Evolutionary conservation across 2,329 filamentous ascomycete species (phyloP).

Genomic region (Aspergillus neoniger): DNA sequence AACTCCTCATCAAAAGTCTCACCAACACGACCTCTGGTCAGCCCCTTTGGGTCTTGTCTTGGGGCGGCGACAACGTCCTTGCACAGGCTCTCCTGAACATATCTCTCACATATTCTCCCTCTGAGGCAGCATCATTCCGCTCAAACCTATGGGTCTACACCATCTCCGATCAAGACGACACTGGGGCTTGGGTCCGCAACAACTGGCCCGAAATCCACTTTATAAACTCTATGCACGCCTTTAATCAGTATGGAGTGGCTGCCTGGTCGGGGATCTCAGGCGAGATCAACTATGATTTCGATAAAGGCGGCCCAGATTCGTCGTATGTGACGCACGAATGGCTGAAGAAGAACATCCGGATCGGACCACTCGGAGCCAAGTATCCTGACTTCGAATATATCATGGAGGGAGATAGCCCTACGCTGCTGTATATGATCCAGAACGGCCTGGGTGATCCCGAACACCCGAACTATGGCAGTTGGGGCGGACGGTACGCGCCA

Average conservation of each 20-base stretch:
- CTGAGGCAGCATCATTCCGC: constrained; percentile 40
- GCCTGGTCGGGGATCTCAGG: constrained; percentile 60
- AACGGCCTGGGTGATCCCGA: constrained; percentile 45
- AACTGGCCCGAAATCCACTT: constrained; percentile 59
- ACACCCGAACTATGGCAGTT: constrained; percentile 44
- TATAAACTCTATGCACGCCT: constrained; percentile 58
- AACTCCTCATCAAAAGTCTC: constrained; percentile 48
- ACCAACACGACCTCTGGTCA: constrained; percentile 35
- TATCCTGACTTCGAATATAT: constrained; percentile 55
- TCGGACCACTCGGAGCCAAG: constrained; percentile 49
- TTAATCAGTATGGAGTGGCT: constrained; percentile 57
- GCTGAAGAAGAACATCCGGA: constrained; percentile 57
- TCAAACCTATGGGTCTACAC: constrained; percentile 54
- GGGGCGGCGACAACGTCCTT: constrained; percentile 58
- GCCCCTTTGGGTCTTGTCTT: constrained; percentile 55
- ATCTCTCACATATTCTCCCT: constrained; percentile 14
- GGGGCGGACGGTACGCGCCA: constrained; percentile 45
- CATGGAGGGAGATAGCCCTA: constrained; percentile 54
- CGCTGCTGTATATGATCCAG: constrained; percentile 45
- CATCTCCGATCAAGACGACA: constrained; percentile 63
- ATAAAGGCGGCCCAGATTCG: constrained; percentile 52
- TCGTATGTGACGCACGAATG: constrained; percentile 53
- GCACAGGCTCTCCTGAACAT: constrained; percentile 51
- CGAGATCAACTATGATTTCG: constrained; percentile 50
- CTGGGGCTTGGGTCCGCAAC: constrained; percentile 57